These are phyloP conservation scores for Plectosphaerella cucumerina DNA, from an alignment of 2,329 filamentous ascomycete genomes.

Conservation along the genomic window DNA sequence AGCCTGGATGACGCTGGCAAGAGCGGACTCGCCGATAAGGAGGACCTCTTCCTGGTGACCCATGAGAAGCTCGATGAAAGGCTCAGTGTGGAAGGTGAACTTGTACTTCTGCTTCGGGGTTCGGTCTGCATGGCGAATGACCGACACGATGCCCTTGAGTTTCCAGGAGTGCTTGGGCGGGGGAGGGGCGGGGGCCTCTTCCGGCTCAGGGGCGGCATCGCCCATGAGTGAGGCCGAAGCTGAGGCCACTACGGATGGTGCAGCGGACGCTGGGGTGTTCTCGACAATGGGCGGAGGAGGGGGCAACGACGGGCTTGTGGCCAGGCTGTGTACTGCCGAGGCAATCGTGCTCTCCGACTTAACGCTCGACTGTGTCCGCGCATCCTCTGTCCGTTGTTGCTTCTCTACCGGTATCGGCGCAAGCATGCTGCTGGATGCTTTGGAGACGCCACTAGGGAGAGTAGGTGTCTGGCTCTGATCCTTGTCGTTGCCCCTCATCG, in stretches of 20 bases:
- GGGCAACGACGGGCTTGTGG: slow-evolving; percentile 28
- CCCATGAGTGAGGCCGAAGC: slow-evolving; percentile 32
- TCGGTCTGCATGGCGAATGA: slow-evolving; percentile 92
- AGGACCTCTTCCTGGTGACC: slow-evolving; percentile 96
- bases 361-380: slow-evolving; percentile 18
- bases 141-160: slow-evolving; percentile 93
- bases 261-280: slow-evolving; percentile 27
- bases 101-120: slow-evolving; percentile 99
- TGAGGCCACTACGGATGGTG: slow-evolving; percentile 32
- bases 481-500: slow-evolving; percentile 31
- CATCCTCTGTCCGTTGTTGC: slow-evolving; percentile 12
- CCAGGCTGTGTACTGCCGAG: slow-evolving; percentile 29
- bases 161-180: slow-evolving; percentile 94
- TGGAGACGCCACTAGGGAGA: slow-evolving; percentile 6
- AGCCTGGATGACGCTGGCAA: slow-evolving; percentile 84
- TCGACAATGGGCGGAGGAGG: slow-evolving; percentile 21
- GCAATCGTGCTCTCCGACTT: slow-evolving; percentile 23
- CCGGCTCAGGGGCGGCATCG: slow-evolving; percentile 22
- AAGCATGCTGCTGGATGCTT: slow-evolving; percentile 3
- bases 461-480: slow-evolving; percentile 22
- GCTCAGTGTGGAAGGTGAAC: slow-evolving; percentile 95
- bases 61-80: slow-evolving; percentile 90
- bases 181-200: slow-evolving; percentile 55
- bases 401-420: slow-evolving; percentile 6
- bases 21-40: slow-evolving; percentile 83